Conservation (phyloP, 257 asterid genomes). For the Solanum paucissectum region DNA sequence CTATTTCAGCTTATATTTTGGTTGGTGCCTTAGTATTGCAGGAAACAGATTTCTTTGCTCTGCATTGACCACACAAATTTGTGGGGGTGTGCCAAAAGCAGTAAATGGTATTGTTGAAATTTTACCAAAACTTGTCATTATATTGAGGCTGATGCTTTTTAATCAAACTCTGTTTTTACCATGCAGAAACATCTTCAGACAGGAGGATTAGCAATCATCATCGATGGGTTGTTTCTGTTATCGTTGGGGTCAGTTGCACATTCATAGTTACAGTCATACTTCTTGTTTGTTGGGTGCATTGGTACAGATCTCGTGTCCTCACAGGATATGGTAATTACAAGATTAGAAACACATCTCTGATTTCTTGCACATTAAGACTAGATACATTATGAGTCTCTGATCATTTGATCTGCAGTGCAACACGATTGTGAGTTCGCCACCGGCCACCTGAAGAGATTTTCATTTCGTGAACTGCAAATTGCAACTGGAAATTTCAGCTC, state of each 20-base stretch:
- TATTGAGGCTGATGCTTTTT: not conserved
- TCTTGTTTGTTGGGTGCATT: slow-evolving; percentile 59
- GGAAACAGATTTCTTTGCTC: slow-evolving; percentile 78
- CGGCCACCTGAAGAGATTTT: slow-evolving; percentile 59
- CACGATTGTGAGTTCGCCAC: slow-evolving; percentile 61
- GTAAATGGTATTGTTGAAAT: slow-evolving; percentile 43
- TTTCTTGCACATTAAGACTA: not conserved
- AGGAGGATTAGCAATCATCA: slow-evolving; percentile 34
- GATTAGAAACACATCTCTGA: not conserved
- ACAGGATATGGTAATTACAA: slow-evolving; percentile 51
- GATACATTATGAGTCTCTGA: not conserved
- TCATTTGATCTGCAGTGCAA: slow-evolving; percentile 44
- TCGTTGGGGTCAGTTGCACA: slow-evolving; percentile 48
- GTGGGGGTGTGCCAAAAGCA: slow-evolving; percentile 43
- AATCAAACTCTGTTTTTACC: not conserved
- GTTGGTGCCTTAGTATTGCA: slow-evolving; percentile 51
- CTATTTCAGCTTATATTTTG: not conserved
- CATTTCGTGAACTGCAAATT: slow-evolving; percentile 67
- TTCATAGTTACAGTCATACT: slow-evolving; percentile 34
- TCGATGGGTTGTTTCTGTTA: slow-evolving; percentile 37
- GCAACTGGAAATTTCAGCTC: slow-evolving; percentile 81
- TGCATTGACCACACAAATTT: slow-evolving; percentile 41
- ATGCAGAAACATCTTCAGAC: slow-evolving; percentile 43
- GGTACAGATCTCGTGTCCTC: slow-evolving; percentile 51
- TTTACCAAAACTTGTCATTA: not conserved